Conservation (phyloP, 2,329 filamentous ascomycete genomes). For the Lithohypha guttulata region DNA sequence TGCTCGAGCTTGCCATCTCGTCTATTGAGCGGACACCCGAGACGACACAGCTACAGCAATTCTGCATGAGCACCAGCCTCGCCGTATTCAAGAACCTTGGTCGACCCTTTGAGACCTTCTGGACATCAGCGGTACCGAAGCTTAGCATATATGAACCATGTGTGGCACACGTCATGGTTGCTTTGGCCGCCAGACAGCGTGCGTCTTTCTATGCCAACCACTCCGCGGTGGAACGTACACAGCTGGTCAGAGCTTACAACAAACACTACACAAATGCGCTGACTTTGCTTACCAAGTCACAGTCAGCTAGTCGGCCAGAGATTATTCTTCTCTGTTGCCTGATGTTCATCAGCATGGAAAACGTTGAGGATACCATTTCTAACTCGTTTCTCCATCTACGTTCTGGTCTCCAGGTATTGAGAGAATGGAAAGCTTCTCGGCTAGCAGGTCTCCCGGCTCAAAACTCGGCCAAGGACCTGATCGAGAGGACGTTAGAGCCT, state of each 20-base stretch:
- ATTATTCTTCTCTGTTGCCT: constrained; percentile 7
- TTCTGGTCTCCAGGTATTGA: constrained; percentile 6
- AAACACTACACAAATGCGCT: constrained; percentile 8
- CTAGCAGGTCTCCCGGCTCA: neutral
- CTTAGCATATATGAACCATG: constrained; percentile 7
- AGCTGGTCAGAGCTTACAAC: constrained; percentile 5
- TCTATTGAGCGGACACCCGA: constrained; percentile 6
- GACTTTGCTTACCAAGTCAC: neutral
- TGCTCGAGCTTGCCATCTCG: constrained; percentile 7
- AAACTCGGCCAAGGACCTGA: constrained; percentile 3
- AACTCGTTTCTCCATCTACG: constrained; percentile 7
- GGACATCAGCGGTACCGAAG: constrained; percentile 8
- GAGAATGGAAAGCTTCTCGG: constrained; percentile 6
- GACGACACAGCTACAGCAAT: constrained; percentile 6
- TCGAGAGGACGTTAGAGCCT: constrained; percentile 5
- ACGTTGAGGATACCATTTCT: constrained; percentile 7
- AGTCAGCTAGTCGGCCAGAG: neutral
- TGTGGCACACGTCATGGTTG: constrained; percentile 9
- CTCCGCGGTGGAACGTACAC: neutral
- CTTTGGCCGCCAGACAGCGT: constrained; percentile 7
- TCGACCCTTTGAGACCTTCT: constrained; percentile 5
- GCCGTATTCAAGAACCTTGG: constrained; percentile 8
- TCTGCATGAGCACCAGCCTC: constrained; percentile 8
- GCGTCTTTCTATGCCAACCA: constrained; percentile 7
- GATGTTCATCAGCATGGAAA: constrained; percentile 10